Evolutionary conservation across 257 asterid genomes (phyloP), one percentile per base, ranked within the genome.

Genomic region (Solanum sejunctum): DNA sequence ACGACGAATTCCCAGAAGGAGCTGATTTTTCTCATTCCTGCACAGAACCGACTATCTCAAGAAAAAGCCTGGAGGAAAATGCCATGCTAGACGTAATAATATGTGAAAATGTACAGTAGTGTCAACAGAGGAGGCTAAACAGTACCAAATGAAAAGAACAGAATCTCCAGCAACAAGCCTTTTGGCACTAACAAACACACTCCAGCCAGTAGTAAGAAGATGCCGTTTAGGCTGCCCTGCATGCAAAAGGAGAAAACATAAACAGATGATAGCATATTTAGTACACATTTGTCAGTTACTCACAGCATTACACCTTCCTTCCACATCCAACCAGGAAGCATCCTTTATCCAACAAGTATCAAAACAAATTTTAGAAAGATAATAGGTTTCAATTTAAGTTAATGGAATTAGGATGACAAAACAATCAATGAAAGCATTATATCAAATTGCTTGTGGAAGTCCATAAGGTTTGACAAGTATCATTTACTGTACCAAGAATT

Each of bases 21-120:
- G 98, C 94, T 96, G 98, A 78, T 96, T 96, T 89, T 93, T 94
- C 85, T 96, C 99, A 82, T 94, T 96, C 99, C 99, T 96, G 83
- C 69, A 57, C 52, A 64, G 32, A 71, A 49, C 57, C 21, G 23
- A 69, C 41, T n/a, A 64, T 41, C 54, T 51, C 28, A 69, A 69
- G 39, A 8, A 84, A 49, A 82, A 16, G 9, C 21, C 85, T 72
- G 78, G 78, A 83, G 43, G 56, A 64, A 52, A 66, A 57, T 41
- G 57, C 67, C 83, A 85, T 54, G 60, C 75, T 28, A 10, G 75
- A 66, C 1, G 47, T 15, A 51, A 49, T 49, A 11, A 85, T 71
- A 60, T 61, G 39, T 6, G 82, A 17, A 79, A 84, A 58, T 56
- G 16, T 54, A 10, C 83, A 43, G 41, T 16, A 39, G 66, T 72